Evolutionary conservation across 2,329 filamentous ascomycete genomes (phyloP), one percentile per base, ranked within the genome.

Genomic region (Monosporascus sp.): DNA sequence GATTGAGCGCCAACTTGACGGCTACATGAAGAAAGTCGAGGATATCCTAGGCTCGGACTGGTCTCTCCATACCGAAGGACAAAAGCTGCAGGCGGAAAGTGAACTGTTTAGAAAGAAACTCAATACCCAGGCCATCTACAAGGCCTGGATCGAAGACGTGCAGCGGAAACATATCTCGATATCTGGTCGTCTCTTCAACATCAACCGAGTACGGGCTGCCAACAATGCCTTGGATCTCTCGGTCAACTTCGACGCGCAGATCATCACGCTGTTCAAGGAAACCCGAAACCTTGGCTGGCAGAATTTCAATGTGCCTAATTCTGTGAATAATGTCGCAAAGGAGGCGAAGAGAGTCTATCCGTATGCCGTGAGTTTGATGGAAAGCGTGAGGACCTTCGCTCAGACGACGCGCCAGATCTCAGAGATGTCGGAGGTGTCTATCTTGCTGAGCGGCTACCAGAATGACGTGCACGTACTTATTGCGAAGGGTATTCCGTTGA

Each of bases 21-120:
- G 87, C 11, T 99, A 99, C 70, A 97, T 99, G 91, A 89, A 91
- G 67, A 97, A 97, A 70, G 93, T 99, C n/a, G 95, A 97, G 69
- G 90, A 96, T 61, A 94, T 99, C 38, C 82, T 99, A 22, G 94
- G 94, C 48, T 86, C 89, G 52, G 91, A 97, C 61, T 99, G 94
- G 94, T 87, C 89, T 51, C 77, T 97, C 55, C 95, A 99, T 65
- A 84, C 91, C 6, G 94, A 99, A 68, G 95, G 95, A 1, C 90
- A 97, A 66, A 96, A 96, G 70, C 80, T 99, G 20, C 88, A 93
- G 65, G 86, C 85, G 52, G 94, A 99, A 72, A 93, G 94, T 67
- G 89, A 89, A 59, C 81, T 96, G 63, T 99, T 99, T 76, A 87
- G 92, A 61, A 91, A 95, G 75, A 99, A 97, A 76, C 82, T 99